phyloP scores from a whole-genome alignment of 2,329 filamentous ascomycete species.

The Pseudogymnoascus sp. region DNA sequence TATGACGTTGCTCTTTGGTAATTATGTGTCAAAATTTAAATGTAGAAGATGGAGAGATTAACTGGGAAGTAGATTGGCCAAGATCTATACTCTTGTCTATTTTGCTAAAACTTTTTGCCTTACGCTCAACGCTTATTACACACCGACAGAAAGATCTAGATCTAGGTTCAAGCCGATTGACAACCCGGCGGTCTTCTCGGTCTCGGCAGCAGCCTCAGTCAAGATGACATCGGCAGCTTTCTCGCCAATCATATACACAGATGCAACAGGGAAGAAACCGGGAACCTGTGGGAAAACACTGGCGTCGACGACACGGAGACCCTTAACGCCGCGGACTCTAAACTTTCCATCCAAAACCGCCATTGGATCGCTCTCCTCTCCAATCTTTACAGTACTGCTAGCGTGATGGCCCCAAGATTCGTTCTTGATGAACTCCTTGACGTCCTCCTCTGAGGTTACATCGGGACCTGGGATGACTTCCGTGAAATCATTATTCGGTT shows the following conservation, averaged over 20 bases:
- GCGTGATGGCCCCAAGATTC: conserved; percentile 50
- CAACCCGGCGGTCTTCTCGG: neutral
- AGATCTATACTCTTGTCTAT: neutral
- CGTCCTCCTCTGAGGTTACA: conserved; percentile 35
- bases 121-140: neutral
- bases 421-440: conserved; percentile 40
- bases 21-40: neutral
- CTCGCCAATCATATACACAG: conserved; percentile 25
- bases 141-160: neutral
- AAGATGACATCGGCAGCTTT: conserved; percentile 27
- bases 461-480: neutral
- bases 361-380: conserved; percentile 41
- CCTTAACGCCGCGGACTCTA: conserved; percentile 42
- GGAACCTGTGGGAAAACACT: conserved; percentile 45
- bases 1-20: neutral
- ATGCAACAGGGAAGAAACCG: conserved; percentile 25
- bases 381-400: conserved; percentile 46
- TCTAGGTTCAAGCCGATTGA: neutral
- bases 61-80: neutral
- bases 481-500: neutral
- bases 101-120: neutral
- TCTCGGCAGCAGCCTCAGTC: neutral
- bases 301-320: conserved; percentile 48
- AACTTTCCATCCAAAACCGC: conserved; percentile 46
- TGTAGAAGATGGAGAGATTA: neutral